Base-by-base conservation (phyloP, 2,329 filamentous ascomycete genomes). In the Pyrenophora seminiperda region DNA sequence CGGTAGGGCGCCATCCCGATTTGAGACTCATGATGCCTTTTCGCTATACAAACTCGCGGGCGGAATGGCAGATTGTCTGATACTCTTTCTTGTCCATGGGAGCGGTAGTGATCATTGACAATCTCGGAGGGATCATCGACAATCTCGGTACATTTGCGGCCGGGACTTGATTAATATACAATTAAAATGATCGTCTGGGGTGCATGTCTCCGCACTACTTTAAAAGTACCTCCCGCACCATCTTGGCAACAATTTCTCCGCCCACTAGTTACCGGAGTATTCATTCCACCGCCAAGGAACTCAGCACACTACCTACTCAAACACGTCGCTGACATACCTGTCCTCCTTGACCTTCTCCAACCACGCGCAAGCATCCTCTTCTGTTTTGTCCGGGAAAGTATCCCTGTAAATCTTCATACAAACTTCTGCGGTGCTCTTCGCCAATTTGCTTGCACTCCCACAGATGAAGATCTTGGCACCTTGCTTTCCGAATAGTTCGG, bases 401-500 rank as follows among this genome's bases (percentile, higher is more conserved):
- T 50, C 47, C 24, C 29, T 31, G 9, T 24, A 50, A 30, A 65
- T 64, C 42, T 50, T 56, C 58, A 59, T 65, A 40, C 59, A 56
- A 14, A 71, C 68, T 38, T 70, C 64, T 3, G 61, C 65, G 20
- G 57, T 63, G 40, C 76, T 75, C 50, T 63, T 62, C 22, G 69
- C 73, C 37, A 79, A 72, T 55, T 70, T 74, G 37, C 70, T 72
- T 36, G 70, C 73, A 34, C 81, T 83, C 4, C 87, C 86, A 65
- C 86, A 89, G 9, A 88, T 77, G 61, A 82, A 88, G 1, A 86
- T 72, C 58, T 79, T 79, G 0, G 84, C 79, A 0, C 76, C 77
- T 7, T 67, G 48, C 0, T 73, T 62, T 41, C 76, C 20, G 36
- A 66, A 81, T 32, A 82, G 48, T 9, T 67, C 59, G 15, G 69